Evolutionary conservation across 305 asterid species (phyloP), one percentile per base, ranked within the genome.

Genomic region (Fraxinus xanthoxyloides): DNA sequence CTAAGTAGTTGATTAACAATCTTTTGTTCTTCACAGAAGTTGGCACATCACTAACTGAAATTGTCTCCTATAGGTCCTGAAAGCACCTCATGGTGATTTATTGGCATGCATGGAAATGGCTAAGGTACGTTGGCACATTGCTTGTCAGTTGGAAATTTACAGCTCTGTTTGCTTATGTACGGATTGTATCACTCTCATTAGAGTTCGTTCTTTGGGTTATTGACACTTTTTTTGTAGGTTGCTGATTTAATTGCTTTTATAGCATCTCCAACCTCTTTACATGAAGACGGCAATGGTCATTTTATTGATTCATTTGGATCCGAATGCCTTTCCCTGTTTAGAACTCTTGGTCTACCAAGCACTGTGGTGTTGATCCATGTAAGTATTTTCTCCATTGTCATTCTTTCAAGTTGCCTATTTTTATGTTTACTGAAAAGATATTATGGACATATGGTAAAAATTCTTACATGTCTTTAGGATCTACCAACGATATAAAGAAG

Each of bases 191-290:
- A 31, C 38, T 48, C 13, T 72, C 15, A 36, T 30, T 31, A 73
- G 5, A 24, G 21, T 74, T 73, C 61, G 36, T 56, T 3, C 61
- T 12, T 12, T 3, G 24, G 30, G 28, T 40, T 72, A 23, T 79
- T 75, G 79, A 77, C 59, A 63, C 28, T 65, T 69, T 32, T 35
- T 72, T 72, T 84, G 67, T 81, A 95, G 99, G 93, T 93, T 85
- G 98, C 99, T 86, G 98, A 96, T 92, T 90, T 94, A 86, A 90
- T 95, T 89, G 98, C 93, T 80, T 95, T 95, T 88, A 97, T 95
- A 83, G 95, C 97, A 87, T 94, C 98, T 83, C 87, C 95, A 2
- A 88, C 85, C 82, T 86, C 91, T 82, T 63, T 83, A 19, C 69
- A 23, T 85, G 96, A 89, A 85, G 90, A 89, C 78, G 85, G 84